phyloP scores from a whole-genome alignment of 2,329 filamentous ascomycete species.

The Paramyrothecium roridum region DNA sequence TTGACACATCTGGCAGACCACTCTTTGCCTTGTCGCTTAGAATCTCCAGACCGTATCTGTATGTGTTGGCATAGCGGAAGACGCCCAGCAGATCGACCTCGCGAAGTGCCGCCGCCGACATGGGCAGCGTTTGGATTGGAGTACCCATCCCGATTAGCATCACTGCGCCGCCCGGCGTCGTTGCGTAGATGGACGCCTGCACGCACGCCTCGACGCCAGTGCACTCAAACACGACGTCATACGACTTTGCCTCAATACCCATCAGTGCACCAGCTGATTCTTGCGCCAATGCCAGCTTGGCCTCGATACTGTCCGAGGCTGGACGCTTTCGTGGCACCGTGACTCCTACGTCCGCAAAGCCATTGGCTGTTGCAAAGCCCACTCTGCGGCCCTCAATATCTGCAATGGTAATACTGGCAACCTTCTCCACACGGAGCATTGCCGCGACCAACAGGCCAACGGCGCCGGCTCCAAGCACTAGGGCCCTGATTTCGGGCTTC shows the following conservation, averaged over 20 bases:
- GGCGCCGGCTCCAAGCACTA: conserved; percentile 1
- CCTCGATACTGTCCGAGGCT: conserved; percentile 7
- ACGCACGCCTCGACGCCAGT: conserved; percentile 13
- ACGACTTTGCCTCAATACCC: background rate
- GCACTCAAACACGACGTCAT: conserved; percentile 13
- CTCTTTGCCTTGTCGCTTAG: conserved; percentile 6
- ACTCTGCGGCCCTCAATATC: conserved; percentile 27
- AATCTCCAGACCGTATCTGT: conserved; percentile 12
- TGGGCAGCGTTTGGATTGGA: conserved; percentile 52
- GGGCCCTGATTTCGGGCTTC: background rate
- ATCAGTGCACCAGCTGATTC: conserved; percentile 9
- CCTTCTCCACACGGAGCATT: conserved; percentile 17
- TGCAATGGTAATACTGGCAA: conserved; percentile 8
- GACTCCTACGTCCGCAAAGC: conserved; percentile 22
- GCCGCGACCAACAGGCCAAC: conserved; percentile 7
- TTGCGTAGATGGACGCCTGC: conserved; percentile 15
- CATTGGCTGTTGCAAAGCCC: conserved; percentile 28
- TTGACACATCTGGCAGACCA: conserved; percentile 11
- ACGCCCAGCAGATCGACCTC: conserved; percentile 3
- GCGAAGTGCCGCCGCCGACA: conserved; percentile 19
- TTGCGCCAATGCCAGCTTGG: conserved; percentile 16
- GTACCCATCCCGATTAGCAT: conserved; percentile 57
- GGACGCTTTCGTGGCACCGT: conserved; percentile 10
- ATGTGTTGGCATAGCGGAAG: conserved; percentile 12
- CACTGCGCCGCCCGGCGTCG: conserved; percentile 49